Conservation (phyloP, 163 green algal species). For the Picocystis sp. region DNA sequence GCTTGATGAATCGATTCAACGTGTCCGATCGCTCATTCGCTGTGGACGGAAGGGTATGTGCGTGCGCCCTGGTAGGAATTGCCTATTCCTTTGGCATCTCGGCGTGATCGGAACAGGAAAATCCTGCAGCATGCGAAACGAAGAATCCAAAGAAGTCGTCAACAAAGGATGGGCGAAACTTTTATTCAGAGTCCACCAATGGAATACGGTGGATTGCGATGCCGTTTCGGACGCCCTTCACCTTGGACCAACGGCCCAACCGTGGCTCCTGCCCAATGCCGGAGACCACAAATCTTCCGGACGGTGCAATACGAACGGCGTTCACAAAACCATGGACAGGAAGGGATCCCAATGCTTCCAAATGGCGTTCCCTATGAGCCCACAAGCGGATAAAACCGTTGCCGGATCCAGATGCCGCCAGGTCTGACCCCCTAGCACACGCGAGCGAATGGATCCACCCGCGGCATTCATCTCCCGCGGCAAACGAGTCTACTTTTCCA, state of each 20-base stretch:
- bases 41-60: no score
- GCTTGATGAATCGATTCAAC: no score
- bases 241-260: slow-evolving; percentile 61
- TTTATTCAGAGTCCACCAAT: slow-evolving; percentile 9
- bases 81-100: no score
- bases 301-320: slow-evolving; percentile 38
- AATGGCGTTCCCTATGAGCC: background rate
- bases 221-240: slow-evolving; percentile 45
- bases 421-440: background rate
- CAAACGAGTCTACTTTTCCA: slow-evolving; percentile 5
- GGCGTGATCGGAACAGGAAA: no score
- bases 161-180: no score
- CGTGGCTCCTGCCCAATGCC: slow-evolving; percentile 67
- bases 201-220: slow-evolving; percentile 49
- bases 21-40: no score
- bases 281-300: slow-evolving; percentile 50
- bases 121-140: no score
- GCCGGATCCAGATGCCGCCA: slow-evolving; percentile 5
- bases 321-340: slow-evolving; percentile 59
- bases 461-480: background rate
- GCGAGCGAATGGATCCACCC: background rate
- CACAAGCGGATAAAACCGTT: slow-evolving; percentile 1
- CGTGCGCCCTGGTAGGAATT: no score
- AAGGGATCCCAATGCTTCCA: slow-evolving; percentile 37
- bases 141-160: no score